These are phyloP conservation scores for Aschersonia sp. DNA, from an alignment of 2,329 filamentous ascomycete genomes.

Conservation along the genomic window DNA sequence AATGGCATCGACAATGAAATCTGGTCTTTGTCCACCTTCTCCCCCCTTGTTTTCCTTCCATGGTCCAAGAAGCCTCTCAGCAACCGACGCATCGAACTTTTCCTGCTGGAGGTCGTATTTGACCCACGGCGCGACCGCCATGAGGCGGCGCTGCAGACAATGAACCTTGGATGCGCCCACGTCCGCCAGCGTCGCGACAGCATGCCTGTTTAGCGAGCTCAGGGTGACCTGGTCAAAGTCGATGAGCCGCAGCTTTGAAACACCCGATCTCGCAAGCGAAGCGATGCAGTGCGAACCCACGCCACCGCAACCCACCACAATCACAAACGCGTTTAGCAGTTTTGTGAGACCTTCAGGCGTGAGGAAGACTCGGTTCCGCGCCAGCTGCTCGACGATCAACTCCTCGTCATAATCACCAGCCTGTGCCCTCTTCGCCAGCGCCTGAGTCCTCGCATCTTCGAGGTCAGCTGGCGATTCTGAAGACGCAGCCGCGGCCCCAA, in stretches of 20 bases:
- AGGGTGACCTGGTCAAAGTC: slow-evolving; percentile 97
- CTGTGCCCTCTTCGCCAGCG: slow-evolving; percentile 44
- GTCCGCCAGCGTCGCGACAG: slow-evolving; percentile 83
- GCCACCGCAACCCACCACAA: slow-evolving; percentile 86
- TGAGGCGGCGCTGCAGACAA: slow-evolving; percentile 63
- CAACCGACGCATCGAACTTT: slow-evolving; percentile 59
- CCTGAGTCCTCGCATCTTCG: slow-evolving; percentile 45
- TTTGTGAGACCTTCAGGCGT: slow-evolving; percentile 66
- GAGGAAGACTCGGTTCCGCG: slow-evolving; percentile 83
- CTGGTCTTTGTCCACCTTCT: slow-evolving; percentile 44
- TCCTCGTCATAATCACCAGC: slow-evolving; percentile 56
- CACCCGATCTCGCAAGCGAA: slow-evolving; percentile 76
- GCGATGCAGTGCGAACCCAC: slow-evolving; percentile 87
- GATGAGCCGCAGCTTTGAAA: slow-evolving; percentile 73
- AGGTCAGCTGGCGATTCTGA: slow-evolving; percentile 32
- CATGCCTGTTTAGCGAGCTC: slow-evolving; percentile 89
- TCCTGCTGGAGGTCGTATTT: slow-evolving; percentile 76
- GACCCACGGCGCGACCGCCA: slow-evolving; percentile 85
- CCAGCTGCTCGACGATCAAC: slow-evolving; percentile 85
- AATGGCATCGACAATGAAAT: slow-evolving; percentile 92
- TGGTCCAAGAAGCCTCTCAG: slow-evolving; percentile 49
- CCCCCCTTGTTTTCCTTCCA: slow-evolving; percentile 29
- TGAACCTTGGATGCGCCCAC: slow-evolving; percentile 88
- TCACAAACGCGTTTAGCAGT: slow-evolving; percentile 67
- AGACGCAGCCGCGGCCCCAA: slow-evolving; percentile 30